Percentiles rank a stretch among this genome's conserved stretches.
Conservation (phyloP, 148 eudicot genomes). For the Cornus suecica region DNA sequence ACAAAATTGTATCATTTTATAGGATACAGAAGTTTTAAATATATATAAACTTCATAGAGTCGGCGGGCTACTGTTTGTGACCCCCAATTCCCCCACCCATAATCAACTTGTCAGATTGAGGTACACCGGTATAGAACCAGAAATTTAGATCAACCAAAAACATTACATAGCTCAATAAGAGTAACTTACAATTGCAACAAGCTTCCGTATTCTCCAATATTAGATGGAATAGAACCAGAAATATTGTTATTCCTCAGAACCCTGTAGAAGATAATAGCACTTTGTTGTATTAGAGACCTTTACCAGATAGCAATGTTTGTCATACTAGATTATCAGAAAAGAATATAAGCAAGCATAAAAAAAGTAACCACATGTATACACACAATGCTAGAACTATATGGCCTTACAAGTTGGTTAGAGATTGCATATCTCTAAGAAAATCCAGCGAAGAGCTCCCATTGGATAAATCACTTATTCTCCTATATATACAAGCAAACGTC, state of each 20-base stretch:
- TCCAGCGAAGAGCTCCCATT: conserved; percentile 62
- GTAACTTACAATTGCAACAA: conserved; percentile 60
- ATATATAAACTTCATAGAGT: conserved; percentile 1
- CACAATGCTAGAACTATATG: background rate
- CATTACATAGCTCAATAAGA: background rate
- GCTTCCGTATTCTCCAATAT: conserved; percentile 40
- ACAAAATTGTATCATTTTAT: background rate
- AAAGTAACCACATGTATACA: background rate
- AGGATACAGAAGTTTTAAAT: background rate
- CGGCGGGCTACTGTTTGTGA: background rate
- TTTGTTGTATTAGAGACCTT: background rate
- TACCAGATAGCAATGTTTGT: background rate
- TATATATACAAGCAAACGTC: conserved; percentile 10
- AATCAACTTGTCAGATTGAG: conserved; percentile 7
- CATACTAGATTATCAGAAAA: too few relatives aligned
- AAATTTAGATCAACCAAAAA: background rate
- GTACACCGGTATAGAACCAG: background rate
- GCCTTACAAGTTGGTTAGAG: conserved; percentile 54
- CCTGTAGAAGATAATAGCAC: conserved; percentile 29
- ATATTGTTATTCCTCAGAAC: conserved; percentile 66
- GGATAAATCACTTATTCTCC: conserved; percentile 75
- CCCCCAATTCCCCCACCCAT: conserved; percentile 7
- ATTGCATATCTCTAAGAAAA: conserved; percentile 44
- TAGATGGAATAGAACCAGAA: conserved; percentile 62
- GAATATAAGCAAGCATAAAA: background rate